Evolutionary conservation across 495 filamentous ascomycete species (phyloP).

Genomic region (Neurospora hispaniola): DNA sequence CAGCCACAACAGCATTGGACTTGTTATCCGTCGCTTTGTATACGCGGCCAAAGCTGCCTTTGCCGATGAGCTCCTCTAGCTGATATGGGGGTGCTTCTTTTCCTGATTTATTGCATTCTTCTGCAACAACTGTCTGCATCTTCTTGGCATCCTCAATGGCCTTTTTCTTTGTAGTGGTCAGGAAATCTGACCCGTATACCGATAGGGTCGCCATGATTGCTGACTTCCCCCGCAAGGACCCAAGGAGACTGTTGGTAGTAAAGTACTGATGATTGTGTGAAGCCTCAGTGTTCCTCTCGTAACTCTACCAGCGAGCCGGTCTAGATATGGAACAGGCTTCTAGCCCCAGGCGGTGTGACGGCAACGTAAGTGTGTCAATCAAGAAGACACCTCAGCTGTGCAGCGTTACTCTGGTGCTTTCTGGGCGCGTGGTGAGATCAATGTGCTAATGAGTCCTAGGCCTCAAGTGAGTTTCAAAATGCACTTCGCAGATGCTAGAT

Average conservation of each 20-base stretch:
- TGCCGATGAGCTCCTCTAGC: conserved; percentile 85
- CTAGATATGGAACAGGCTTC: neutral
- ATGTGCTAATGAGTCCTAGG: neutral
- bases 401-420: neutral
- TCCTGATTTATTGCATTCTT: conserved; percentile 36
- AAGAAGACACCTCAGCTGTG: neutral
- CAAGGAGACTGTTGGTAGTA: neutral
- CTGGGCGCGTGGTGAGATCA: neutral
- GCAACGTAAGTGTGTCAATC: neutral
- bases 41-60: conserved; percentile 90
- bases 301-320: neutral
- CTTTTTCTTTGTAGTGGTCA: conserved; percentile 32
- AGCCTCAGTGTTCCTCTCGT: neutral
- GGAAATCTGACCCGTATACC: conserved; percentile 28
- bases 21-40: conserved; percentile 63
- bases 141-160: conserved; percentile 45
- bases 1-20: conserved; percentile 61
- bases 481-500: neutral
- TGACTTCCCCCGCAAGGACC: neutral
- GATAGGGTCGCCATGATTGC: conserved; percentile 31
- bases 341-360: neutral
- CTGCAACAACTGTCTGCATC: conserved; percentile 40
- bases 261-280: neutral
- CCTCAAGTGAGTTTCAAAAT: neutral
- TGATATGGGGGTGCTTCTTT: conserved; percentile 49